These are phyloP conservation scores for Fusarium sp. DNA, from an alignment of 2,329 filamentous ascomycete genomes.

Conservation along the genomic window DNA sequence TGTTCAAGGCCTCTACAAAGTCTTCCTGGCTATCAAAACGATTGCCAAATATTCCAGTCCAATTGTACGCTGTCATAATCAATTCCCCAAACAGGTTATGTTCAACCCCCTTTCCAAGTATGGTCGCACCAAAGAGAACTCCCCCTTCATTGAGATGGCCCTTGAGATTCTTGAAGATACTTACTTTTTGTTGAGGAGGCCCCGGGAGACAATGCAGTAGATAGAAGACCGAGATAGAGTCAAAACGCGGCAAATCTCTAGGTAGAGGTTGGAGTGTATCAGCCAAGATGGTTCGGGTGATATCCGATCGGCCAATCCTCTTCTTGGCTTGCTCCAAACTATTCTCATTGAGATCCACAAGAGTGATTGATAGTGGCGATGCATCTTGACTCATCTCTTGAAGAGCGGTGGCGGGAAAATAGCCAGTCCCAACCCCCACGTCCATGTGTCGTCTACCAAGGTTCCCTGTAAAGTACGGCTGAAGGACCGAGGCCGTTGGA, in stretches of 20 bases:
- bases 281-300: not conserved
- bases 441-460: conserved; percentile 53
- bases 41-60: not conserved
- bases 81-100: not conserved
- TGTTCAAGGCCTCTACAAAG: not conserved
- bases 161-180: not conserved
- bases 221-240: conserved; percentile 50
- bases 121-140: not conserved
- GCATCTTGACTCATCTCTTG: conserved; percentile 11
- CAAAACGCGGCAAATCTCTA: conserved; percentile 41
- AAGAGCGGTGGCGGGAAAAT: conserved; percentile 49
- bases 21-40: not conserved
- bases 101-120: not conserved
- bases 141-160: not conserved
- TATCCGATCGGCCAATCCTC: not conserved
- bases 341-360: not conserved
- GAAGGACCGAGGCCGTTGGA: conserved; percentile 43
- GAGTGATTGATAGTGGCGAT: not conserved
- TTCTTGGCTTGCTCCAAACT: not conserved
- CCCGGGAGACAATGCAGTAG: conserved; percentile 45
- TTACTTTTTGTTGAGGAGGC: conserved; percentile 29
- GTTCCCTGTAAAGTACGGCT: conserved; percentile 50
- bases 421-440: conserved; percentile 55
- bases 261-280: not conserved
- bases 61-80: not conserved